Conservation (phyloP, 2,329 filamentous ascomycete genomes). For the Bipolaris victoriae region DNA sequence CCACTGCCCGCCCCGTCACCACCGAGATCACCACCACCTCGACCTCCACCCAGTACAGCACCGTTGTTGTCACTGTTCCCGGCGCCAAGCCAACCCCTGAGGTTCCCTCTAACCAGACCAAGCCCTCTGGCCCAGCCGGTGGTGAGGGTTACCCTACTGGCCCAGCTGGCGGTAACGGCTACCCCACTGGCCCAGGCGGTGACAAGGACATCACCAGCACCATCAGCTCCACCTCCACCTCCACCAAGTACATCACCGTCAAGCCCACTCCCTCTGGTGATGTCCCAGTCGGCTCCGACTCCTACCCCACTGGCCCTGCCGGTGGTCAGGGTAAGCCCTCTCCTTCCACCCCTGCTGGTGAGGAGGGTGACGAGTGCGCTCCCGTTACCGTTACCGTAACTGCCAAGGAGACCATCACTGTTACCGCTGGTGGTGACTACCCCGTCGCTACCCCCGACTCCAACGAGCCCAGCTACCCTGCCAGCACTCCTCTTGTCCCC, state of each 20-base stretch:
- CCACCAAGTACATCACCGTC: slow-evolving; percentile 43
- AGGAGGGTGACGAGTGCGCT: slow-evolving; percentile 34
- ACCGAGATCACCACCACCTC: slow-evolving; percentile 41
- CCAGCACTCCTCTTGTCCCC: slow-evolving; percentile 10
- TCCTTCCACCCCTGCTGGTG: slow-evolving; percentile 16
- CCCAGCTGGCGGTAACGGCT: slow-evolving; percentile 8
- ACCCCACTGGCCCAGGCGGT: slow-evolving; percentile 10
- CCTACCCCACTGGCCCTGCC: slow-evolving; percentile 5
- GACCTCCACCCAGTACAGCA: slow-evolving; percentile 44
- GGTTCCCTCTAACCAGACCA: background rate
- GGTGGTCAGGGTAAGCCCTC: slow-evolving; percentile 1
- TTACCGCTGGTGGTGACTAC: slow-evolving; percentile 32
- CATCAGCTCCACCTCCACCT: slow-evolving; percentile 40
- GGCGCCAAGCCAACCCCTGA: slow-evolving; percentile 8
- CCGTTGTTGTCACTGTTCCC: slow-evolving; percentile 35
- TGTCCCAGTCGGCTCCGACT: slow-evolving; percentile 4
- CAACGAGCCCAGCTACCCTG: slow-evolving; percentile 10
- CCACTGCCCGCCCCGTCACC: slow-evolving; percentile 55
- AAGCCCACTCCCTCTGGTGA: slow-evolving; percentile 13
- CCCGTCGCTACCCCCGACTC: slow-evolving; percentile 15
- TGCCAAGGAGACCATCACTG: slow-evolving; percentile 47
- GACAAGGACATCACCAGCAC: slow-evolving; percentile 44
- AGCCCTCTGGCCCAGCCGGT: slow-evolving; percentile 3
- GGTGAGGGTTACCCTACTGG: slow-evolving; percentile 1
- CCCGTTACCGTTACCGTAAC: slow-evolving; percentile 48